These are phyloP conservation scores for Neonectria faginata DNA, from an alignment of 2,329 filamentous ascomycete species.

Conservation along the genomic window DNA sequence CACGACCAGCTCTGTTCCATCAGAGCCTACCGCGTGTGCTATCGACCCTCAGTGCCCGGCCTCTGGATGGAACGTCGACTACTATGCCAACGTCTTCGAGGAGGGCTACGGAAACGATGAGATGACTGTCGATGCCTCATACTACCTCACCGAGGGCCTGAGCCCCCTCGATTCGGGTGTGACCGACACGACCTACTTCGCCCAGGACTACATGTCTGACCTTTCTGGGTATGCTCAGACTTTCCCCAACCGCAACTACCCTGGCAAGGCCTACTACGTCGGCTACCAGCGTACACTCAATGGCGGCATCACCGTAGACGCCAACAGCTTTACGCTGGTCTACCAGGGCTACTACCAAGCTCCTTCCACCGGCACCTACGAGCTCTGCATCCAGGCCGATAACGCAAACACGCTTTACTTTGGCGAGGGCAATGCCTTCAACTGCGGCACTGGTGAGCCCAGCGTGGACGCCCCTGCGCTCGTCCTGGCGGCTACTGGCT, in stretches of 20 bases:
- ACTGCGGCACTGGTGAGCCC: slow-evolving; percentile 25
- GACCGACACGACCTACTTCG: slow-evolving; percentile 34
- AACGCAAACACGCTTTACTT: slow-evolving; percentile 42
- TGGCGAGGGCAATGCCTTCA: slow-evolving; percentile 37
- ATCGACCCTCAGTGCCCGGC: slow-evolving; percentile 16
- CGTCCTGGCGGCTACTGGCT: slow-evolving; percentile 28
- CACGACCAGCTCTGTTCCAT: slow-evolving; percentile 2
- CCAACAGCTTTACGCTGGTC: slow-evolving; percentile 42
- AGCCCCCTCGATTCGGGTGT: slow-evolving; percentile 23
- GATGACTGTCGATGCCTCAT: slow-evolving; percentile 35
- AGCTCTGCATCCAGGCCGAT: slow-evolving; percentile 39
- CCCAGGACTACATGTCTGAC: slow-evolving; percentile 27
- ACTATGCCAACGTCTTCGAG: slow-evolving; percentile 37
- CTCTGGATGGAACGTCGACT: slow-evolving; percentile 34
- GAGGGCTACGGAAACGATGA: slow-evolving; percentile 36
- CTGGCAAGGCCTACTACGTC: slow-evolving; percentile 25
- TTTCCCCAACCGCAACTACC: slow-evolving; percentile 17
- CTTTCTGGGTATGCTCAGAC: not conserved
- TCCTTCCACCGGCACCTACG: slow-evolving; percentile 31
- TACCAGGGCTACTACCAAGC: slow-evolving; percentile 37
- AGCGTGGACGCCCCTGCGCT: slow-evolving; percentile 24
- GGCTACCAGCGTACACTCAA: slow-evolving; percentile 26
- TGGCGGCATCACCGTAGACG: slow-evolving; percentile 37
- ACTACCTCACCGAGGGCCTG: slow-evolving; percentile 39
- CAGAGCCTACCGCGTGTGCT: not conserved